These are phyloP conservation scores for Nothophoma quercina DNA, from an alignment of 2,329 filamentous ascomycete genomes.

Conservation along the genomic window DNA sequence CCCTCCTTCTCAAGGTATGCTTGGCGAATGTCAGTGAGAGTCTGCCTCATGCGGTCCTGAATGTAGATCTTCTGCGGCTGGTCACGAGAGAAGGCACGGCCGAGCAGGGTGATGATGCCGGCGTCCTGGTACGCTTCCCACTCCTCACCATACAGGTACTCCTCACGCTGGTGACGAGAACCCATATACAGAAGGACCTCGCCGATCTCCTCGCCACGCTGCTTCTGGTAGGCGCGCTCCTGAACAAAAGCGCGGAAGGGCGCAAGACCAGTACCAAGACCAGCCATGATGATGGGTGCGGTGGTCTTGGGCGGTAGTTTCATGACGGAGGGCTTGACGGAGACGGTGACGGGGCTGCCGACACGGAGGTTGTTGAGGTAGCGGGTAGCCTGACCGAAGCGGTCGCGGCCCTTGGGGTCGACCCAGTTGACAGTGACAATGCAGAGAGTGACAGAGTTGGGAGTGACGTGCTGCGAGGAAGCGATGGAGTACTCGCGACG, in stretches of 20 bases:
- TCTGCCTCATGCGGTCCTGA: constrained; percentile 96
- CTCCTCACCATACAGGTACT: constrained; percentile 98
- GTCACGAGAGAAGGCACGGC: constrained; percentile 93
- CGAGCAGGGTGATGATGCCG: constrained; percentile 92
- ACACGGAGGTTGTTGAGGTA: constrained; percentile 81
- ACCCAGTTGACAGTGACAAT: constrained; percentile 98
- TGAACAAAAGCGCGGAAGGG: constrained; percentile 99
- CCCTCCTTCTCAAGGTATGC: constrained; percentile 89
- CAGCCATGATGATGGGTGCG: constrained; percentile 97
- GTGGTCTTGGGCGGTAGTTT: constrained; percentile 90
- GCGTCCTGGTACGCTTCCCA: constrained; percentile 98
- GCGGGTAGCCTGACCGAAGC: constrained; percentile 90
- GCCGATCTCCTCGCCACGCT: constrained; percentile 95
- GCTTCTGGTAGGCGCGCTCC: constrained; percentile 96
- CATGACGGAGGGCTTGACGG: constrained; percentile 98
- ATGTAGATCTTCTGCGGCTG: constrained; percentile 99
- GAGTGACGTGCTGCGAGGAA: constrained; percentile 92
- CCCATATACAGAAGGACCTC: constrained; percentile 95
- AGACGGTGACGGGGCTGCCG: constrained; percentile 84
- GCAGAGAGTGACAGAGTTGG: constrained; percentile 88
- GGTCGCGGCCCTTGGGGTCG: constrained; percentile 83
- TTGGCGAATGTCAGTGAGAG: constrained; percentile 79
- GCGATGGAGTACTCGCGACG: constrained; percentile 99
- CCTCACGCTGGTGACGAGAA: constrained; percentile 94
- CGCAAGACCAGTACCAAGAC: constrained; percentile 95